Conservation (phyloP, 1,284 basidiomycete genomes). For the Ceratorhiza oryzae-sativae region DNA sequence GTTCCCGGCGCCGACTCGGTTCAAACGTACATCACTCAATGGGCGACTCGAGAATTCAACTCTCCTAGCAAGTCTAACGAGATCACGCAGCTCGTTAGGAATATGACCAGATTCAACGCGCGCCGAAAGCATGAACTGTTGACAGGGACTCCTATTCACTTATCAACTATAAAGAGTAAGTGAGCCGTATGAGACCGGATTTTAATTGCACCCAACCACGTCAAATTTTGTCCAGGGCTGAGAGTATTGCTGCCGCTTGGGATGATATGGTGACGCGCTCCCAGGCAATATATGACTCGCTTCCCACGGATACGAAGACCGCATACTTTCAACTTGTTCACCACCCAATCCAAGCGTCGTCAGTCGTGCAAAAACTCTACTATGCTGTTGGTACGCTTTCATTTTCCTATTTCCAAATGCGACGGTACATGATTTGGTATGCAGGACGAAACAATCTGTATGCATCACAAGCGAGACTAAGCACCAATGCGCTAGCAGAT, state of each 20-base stretch:
- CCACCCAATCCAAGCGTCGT: slow-evolving; percentile 65
- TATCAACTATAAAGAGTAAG: slow-evolving; percentile 71
- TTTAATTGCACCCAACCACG: neutral
- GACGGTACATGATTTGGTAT: slow-evolving; percentile 31
- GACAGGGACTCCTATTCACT: slow-evolving; percentile 67
- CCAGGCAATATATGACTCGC: slow-evolving; percentile 61
- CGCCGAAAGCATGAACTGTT: slow-evolving; percentile 72
- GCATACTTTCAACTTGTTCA: slow-evolving; percentile 73
- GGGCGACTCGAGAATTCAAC: slow-evolving; percentile 73
- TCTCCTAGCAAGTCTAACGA: slow-evolving; percentile 53
- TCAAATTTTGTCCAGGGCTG: slow-evolving; percentile 55
- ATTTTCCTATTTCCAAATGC: too few species aligned
- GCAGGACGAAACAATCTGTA: slow-evolving; percentile 62
- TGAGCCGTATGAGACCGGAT: slow-evolving; percentile 38
- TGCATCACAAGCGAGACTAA: slow-evolving; percentile 67
- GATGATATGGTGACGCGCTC: slow-evolving; percentile 58
- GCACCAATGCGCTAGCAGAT: slow-evolving; percentile 64
- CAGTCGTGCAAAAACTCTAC: slow-evolving; percentile 64
- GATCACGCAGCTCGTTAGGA: slow-evolving; percentile 62
- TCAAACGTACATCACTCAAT: slow-evolving; percentile 59
- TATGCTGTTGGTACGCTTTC: slow-evolving; percentile 56
- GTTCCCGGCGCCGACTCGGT: slow-evolving; percentile 46
- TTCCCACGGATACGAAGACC: slow-evolving; percentile 57
- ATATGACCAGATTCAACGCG: slow-evolving; percentile 67
- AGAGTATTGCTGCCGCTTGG: slow-evolving; percentile 62